Conservation (phyloP, 371 early-diverging fungal species). For the Haplosporangium sp. region DNA sequence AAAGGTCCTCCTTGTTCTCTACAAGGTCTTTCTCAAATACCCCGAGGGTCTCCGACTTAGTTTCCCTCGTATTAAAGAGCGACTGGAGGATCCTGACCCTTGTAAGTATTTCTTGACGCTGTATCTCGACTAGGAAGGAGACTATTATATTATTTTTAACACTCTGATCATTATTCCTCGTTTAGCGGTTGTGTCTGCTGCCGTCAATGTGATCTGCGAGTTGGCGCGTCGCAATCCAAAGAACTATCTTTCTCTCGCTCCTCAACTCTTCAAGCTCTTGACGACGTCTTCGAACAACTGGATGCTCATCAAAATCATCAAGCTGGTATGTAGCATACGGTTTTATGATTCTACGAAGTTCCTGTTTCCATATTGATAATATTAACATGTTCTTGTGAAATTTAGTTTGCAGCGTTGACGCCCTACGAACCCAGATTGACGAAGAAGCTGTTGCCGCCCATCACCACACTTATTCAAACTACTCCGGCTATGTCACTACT, state of each 20-base stretch:
- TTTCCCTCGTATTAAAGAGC: constrained; percentile 89
- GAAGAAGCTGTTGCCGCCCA: constrained; percentile 87
- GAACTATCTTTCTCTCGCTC: constrained; percentile 92
- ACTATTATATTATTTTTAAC: not conserved
- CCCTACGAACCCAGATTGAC: constrained; percentile 94
- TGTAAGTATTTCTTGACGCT: constrained; percentile 61
- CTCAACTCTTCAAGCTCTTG: constrained; percentile 90
- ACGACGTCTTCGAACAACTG: constrained; percentile 93
- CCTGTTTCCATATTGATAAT: not conserved
- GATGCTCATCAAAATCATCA: constrained; percentile 98
- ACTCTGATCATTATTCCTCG: not conserved
- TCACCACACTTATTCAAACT: constrained; percentile 85
- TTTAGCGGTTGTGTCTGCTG: constrained; percentile 89
- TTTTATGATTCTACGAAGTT: not conserved
- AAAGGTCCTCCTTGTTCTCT: constrained; percentile 87
- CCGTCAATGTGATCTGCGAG: constrained; percentile 96
- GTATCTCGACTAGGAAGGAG: not conserved
- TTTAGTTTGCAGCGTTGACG: constrained; percentile 89
- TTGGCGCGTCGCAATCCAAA: constrained; percentile 91
- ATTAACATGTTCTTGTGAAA: not conserved
- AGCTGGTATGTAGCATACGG: constrained; percentile 71
- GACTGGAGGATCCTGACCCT: constrained; percentile 92
- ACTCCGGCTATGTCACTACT: constrained; percentile 94
- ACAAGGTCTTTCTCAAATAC: constrained; percentile 89
- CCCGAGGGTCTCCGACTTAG: constrained; percentile 90